phyloP scores from a whole-genome alignment of 2,329 filamentous ascomycete genomes.

The Tolypocladium ophioglossoides region DNA sequence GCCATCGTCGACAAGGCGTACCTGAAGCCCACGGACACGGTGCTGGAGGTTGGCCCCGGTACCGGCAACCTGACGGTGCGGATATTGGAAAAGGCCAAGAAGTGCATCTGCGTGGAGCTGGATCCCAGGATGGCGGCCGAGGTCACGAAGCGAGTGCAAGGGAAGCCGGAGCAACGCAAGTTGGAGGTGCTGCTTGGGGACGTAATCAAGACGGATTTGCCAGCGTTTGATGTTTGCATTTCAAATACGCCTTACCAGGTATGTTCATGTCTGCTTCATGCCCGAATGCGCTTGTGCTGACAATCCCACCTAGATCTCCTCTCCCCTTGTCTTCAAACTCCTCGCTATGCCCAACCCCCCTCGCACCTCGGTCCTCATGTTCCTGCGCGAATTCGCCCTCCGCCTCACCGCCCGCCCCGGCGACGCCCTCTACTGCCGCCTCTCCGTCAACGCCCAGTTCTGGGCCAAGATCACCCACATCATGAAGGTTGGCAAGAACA shows the following conservation, averaged over 20 bases:
- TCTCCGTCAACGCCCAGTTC: slow-evolving; percentile 90
- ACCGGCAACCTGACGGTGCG: slow-evolving; percentile 83
- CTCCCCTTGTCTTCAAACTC: slow-evolving; percentile 83
- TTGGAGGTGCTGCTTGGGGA: slow-evolving; percentile 86
- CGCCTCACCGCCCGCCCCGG: slow-evolving; percentile 80
- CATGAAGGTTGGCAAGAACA: slow-evolving; percentile 92
- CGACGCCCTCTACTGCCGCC: slow-evolving; percentile 80
- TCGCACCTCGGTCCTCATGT: slow-evolving; percentile 82
- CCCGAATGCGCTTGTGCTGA: not conserved
- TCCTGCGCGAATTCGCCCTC: slow-evolving; percentile 90
- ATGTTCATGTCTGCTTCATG: slow-evolving; percentile 5
- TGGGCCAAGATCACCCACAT: slow-evolving; percentile 58
- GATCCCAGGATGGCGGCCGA: slow-evolving; percentile 96
- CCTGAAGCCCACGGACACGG: slow-evolving; percentile 80
- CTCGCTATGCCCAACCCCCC: slow-evolving; percentile 74
- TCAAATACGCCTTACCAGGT: slow-evolving; percentile 55
- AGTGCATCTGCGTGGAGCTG: slow-evolving; percentile 75
- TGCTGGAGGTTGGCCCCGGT: slow-evolving; percentile 86
- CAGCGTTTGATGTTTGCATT: slow-evolving; percentile 75
- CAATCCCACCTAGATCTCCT: slow-evolving; percentile 55
- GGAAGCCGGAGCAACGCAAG: slow-evolving; percentile 71
- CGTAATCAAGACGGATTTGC: slow-evolving; percentile 69
- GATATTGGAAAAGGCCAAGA: slow-evolving; percentile 80
- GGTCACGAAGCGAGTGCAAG: slow-evolving; percentile 87
- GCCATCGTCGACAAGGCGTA: slow-evolving; percentile 64